phyloP scores from a whole-genome alignment of 2,329 filamentous ascomycete species.

The Cryphonectria naterciae region DNA sequence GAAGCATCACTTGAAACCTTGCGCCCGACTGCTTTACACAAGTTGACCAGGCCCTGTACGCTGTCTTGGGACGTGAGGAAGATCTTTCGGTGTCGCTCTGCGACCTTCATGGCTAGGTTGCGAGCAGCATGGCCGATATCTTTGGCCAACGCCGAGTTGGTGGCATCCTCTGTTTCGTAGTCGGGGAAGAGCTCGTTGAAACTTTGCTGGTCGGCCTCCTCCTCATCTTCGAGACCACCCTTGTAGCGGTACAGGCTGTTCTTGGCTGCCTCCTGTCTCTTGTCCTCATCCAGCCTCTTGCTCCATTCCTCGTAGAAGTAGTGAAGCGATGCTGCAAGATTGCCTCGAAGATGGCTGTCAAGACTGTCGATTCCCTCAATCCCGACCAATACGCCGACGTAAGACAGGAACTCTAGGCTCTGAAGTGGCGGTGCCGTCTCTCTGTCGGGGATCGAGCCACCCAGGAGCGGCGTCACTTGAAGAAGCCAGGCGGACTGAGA shows the following conservation, averaged over 20 bases:
- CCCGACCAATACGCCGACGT: slow-evolving; percentile 48
- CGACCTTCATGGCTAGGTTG: slow-evolving; percentile 63
- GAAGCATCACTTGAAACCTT: slow-evolving; percentile 39
- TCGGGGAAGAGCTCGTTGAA: slow-evolving; percentile 82
- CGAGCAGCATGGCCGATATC: slow-evolving; percentile 49
- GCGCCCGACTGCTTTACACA: slow-evolving; percentile 50
- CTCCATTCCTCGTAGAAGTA: slow-evolving; percentile 82
- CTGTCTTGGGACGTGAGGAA: slow-evolving; percentile 51
- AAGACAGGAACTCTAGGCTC: slow-evolving; percentile 55
- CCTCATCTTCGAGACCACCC: slow-evolving; percentile 75
- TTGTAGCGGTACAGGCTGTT: slow-evolving; percentile 82
- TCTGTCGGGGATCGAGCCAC: slow-evolving; percentile 45
- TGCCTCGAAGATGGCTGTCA: slow-evolving; percentile 48
- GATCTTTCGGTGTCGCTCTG: slow-evolving; percentile 61
- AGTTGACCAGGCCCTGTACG: slow-evolving; percentile 46
- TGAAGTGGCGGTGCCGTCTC: slow-evolving; percentile 35
- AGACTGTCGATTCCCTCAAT: slow-evolving; percentile 53
- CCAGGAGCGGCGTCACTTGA: slow-evolving; percentile 59
- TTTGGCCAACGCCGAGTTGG: slow-evolving; percentile 34
- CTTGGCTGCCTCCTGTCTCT: slow-evolving; percentile 72
- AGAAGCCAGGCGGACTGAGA: slow-evolving; percentile 41
- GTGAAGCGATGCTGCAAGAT: slow-evolving; percentile 70
- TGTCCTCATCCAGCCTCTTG: slow-evolving; percentile 74
- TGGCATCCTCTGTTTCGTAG: slow-evolving; percentile 61
- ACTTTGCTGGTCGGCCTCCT: slow-evolving; percentile 74